Percentiles rank a stretch among this genome's conserved stretches.
Evolutionary conservation across 2,329 filamentous ascomycete species (phyloP).

Genomic region (Stromatinia cepivora): DNA sequence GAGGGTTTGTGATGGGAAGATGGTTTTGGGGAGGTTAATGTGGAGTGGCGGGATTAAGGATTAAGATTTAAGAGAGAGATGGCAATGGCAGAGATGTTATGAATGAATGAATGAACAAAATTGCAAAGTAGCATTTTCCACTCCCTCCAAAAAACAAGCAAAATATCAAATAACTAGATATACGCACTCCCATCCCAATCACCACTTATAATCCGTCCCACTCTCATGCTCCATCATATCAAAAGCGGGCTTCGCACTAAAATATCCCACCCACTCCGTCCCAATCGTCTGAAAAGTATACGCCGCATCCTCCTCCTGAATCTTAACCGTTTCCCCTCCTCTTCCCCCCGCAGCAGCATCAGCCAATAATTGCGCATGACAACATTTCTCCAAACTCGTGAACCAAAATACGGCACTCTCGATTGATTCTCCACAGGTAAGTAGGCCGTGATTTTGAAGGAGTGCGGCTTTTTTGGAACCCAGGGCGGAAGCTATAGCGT

Average conservation of each 20-base stretch:
- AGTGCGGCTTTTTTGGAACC: conserved; percentile 53
- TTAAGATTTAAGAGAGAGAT: background rate
- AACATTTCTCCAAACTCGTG: conserved; percentile 51
- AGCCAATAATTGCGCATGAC: conserved; percentile 52
- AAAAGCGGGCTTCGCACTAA: conserved; percentile 70
- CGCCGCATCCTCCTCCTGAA: conserved; percentile 65
- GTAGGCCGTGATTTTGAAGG: conserved; percentile 56
- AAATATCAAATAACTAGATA: no score
- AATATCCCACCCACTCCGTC: conserved; percentile 62
- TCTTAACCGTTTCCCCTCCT: conserved; percentile 64
- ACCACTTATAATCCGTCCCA: conserved; percentile 39
- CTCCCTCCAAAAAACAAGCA: background rate
- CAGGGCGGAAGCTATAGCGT: conserved; percentile 49
- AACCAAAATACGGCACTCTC: conserved; percentile 58
- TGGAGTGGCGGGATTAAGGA: background rate
- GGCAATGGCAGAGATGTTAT: background rate
- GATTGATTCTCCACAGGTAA: conserved; percentile 52
- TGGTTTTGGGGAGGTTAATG: background rate
- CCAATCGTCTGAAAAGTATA: conserved; percentile 69
- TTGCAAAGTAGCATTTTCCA: no score
- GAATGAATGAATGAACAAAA: background rate
- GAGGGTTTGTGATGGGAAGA: background rate
- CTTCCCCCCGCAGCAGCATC: conserved; percentile 62
- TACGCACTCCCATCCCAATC: background rate
- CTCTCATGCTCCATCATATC: conserved; percentile 64